A percentile compares a stretch with the other conserved stretches of the same genome.
phyloP scores from a whole-genome alignment of 768 basidiomycete species.

The Plicaturopsis crispa region DNA sequence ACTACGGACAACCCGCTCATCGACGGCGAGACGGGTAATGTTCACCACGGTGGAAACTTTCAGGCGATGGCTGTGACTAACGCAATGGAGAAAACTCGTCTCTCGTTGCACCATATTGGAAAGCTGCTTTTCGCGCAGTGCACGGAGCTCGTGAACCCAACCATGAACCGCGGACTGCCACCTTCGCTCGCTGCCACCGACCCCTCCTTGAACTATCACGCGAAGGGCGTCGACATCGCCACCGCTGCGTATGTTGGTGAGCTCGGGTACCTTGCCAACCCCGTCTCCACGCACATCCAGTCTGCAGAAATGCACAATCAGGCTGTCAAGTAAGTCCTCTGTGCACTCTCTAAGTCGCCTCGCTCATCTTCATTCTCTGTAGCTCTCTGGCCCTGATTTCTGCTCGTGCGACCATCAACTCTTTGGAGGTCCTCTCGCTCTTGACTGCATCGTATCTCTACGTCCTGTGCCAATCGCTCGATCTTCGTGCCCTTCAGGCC shows the following conservation, averaged over 20 bases:
- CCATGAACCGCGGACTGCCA: constrained; percentile 71
- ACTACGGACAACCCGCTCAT: constrained; percentile 90
- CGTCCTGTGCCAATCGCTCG: constrained; percentile 75
- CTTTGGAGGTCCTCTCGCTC: constrained; percentile 72
- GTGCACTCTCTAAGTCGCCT: not conserved
- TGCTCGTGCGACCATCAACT: constrained; percentile 69
- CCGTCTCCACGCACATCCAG: constrained; percentile 79
- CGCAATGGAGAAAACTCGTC: constrained; percentile 33
- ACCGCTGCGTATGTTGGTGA: constrained; percentile 77
- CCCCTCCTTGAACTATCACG: constrained; percentile 75
- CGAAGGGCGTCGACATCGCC: constrained; percentile 81
- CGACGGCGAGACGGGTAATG: constrained; percentile 52
- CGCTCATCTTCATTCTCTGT: constrained; percentile 7
- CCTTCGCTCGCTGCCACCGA: constrained; percentile 75
- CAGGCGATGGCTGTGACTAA: constrained; percentile 83
- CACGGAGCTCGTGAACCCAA: constrained; percentile 48
- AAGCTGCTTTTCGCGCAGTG: constrained; percentile 44
- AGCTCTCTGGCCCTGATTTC: constrained; percentile 83
- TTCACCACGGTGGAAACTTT: constrained; percentile 87
- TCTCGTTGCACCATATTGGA: constrained; percentile 42
- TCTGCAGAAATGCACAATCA: constrained; percentile 92
- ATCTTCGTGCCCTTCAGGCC: constrained; percentile 67
- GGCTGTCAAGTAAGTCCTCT: constrained; percentile 66
- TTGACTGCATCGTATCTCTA: constrained; percentile 73
- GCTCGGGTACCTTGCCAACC: constrained; percentile 75